Evolutionary conservation across 345 rosid genomes (phyloP).

Genomic region (Lepidium didymum): DNA sequence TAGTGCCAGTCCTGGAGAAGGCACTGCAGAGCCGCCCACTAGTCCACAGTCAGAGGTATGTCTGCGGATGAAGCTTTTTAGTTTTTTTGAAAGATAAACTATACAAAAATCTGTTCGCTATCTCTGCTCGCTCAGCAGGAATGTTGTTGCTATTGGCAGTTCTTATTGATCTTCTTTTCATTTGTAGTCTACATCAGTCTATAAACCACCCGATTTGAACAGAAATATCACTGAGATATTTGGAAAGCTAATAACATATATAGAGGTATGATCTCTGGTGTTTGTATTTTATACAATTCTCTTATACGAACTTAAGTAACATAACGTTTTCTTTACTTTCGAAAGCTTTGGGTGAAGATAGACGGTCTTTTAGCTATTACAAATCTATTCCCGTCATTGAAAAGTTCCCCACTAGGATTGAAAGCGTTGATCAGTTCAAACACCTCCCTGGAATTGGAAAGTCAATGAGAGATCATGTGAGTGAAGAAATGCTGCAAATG

Average conservation of each 20-base stretch:
- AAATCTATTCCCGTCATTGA: constrained; percentile 84
- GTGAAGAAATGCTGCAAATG: constrained; percentile 16
- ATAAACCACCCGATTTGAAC: constrained; percentile 86
- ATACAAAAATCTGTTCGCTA: not conserved
- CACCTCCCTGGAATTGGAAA: constrained; percentile 86
- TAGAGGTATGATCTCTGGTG: constrained; percentile 43
- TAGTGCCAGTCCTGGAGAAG: constrained; percentile 30
- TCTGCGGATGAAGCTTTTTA: not conserved
- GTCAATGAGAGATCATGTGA: constrained; percentile 93
- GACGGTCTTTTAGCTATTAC: constrained; percentile 90
- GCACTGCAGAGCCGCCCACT: constrained; percentile 27
- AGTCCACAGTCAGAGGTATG: constrained; percentile 48
- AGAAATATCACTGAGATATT: constrained; percentile 73
- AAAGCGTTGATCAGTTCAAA: constrained; percentile 76
- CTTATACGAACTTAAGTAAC: not conserved
- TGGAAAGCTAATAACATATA: constrained; percentile 82
- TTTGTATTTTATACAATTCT: not conserved
- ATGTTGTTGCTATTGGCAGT: not conserved
- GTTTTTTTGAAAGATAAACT: not conserved
- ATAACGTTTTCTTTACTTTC: constrained; percentile 8
- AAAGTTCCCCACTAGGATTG: constrained; percentile 77
- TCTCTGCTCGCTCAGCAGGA: not conserved
- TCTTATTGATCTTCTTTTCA: not conserved
- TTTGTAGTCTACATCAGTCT: constrained; percentile 39
- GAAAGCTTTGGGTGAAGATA: constrained; percentile 89